These are phyloP conservation scores for Pistacia vera DNA, from an alignment of 345 rosid genomes.

Conservation along the genomic window DNA sequence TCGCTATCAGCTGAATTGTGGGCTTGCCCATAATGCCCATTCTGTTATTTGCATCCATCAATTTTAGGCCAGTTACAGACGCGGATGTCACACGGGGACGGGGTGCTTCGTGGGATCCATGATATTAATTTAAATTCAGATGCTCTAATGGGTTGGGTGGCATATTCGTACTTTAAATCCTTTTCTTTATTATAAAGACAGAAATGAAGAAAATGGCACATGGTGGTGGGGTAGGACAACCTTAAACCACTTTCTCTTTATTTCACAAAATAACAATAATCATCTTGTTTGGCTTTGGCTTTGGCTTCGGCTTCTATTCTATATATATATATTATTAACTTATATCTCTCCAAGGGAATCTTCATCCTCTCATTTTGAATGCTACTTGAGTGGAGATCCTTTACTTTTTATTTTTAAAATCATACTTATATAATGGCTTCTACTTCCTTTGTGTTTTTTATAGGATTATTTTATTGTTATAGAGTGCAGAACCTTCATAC, in stretches of 20 bases:
- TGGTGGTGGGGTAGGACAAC: conserved; percentile 32
- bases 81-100: conserved; percentile 10
- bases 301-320: too few species aligned
- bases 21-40: not conserved
- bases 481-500: not conserved
- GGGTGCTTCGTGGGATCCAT: conserved; percentile 20
- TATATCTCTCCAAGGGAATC: conserved; percentile 19
- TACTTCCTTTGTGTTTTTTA: not conserved
- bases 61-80: not conserved
- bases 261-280: conserved; percentile 7
- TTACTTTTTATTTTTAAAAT: conserved; percentile 7
- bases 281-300: not conserved
- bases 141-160: not conserved
- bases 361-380: conserved; percentile 18
- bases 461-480: not conserved
- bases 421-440: not conserved
- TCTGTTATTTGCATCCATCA: not conserved
- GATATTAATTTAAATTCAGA: not conserved
- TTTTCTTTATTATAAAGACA: not conserved
- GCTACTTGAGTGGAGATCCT: conserved; percentile 25
- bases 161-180: too few species aligned
- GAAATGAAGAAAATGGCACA: conserved; percentile 19
- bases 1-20: not conserved
- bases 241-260: conserved; percentile 17
- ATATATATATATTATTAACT: not conserved